Evolutionary conservation across 192 early-diverging fungal species (phyloP).

Genomic region (Gaertneriomyces sp.): DNA sequence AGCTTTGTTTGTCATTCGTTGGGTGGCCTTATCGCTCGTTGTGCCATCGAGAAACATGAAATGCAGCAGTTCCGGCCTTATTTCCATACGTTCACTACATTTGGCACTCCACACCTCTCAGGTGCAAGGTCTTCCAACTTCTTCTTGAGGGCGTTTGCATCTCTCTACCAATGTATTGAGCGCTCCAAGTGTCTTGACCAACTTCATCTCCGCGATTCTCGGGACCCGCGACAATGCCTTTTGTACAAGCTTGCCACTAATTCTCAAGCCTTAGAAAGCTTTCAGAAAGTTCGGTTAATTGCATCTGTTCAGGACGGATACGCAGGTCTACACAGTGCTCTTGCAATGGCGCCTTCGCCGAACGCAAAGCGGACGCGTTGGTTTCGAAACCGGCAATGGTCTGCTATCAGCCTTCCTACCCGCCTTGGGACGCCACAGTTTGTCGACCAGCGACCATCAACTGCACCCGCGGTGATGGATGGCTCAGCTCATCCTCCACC

Average conservation of each 20-base stretch:
- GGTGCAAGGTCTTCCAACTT: constrained; percentile 5
- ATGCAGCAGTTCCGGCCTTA: constrained; percentile 9
- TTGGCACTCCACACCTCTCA: constrained; percentile 30
- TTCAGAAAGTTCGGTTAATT: constrained; percentile 21
- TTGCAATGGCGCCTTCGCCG: background rate
- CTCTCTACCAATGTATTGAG: constrained; percentile 10
- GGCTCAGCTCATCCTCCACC: background rate
- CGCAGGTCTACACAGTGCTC: constrained; percentile 10
- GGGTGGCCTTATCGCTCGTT: constrained; percentile 33
- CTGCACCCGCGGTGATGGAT: background rate
- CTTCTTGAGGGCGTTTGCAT: constrained; percentile 13
- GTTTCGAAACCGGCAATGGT: no score
- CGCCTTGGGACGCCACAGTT: background rate
- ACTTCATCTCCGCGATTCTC: constrained; percentile 16
- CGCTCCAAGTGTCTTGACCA: constrained; percentile 20
- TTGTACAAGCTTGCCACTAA: constrained; percentile 20
- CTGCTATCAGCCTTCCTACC: background rate
- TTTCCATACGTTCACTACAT: constrained; percentile 25
- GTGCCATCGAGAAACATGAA: constrained; percentile 19
- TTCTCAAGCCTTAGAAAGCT: constrained; percentile 5
- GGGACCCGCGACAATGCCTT: background rate
- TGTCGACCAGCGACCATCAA: background rate
- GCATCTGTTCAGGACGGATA: constrained; percentile 29
- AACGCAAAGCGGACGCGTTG: no score
- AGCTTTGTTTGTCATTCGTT: constrained; percentile 36